Base-by-base conservation (phyloP, 495 filamentous ascomycete genomes). In the Penicillium parvum region DNA sequence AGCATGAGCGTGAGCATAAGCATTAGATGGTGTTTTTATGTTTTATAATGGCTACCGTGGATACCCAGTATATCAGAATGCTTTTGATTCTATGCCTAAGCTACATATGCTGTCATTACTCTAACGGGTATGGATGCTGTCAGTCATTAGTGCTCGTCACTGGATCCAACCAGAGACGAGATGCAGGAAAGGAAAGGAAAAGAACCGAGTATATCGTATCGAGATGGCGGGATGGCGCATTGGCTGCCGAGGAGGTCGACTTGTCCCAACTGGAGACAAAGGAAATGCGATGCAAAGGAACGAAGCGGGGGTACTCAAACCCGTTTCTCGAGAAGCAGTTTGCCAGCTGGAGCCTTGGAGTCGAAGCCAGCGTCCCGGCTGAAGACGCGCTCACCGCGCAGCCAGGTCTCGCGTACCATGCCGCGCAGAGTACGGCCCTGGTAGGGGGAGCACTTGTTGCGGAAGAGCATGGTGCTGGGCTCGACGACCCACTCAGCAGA, bases 381-480 rank as follows among this genome's bases (percentile, higher is more conserved):
- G 61, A 84, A 96, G 20, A 97, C 76, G 59, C 76, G 84, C 49
- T 68, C 65, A 1, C 92, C 92, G 23, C 91, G 72, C 30, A 98
- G 57, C 88, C 88, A 97, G 7, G 92, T 96, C 74, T 96, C 89
- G 38, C 70, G 76, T 10, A 96, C 91, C 48, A 86, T 77, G 0
- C 92, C 92, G 42, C 71, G 77, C 58, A 98, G 79, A 5, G 63
- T 77, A 52, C 81, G 83, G 17, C 89, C 88, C 65, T 96, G 86
- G 71, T 96, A 98, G 2, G 92, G 92, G 17, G 81, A 87, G 69
- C 88, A 87, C 64, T 95, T 94, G 62, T 98, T 97, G 53, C 90
- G 80, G 77, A 95, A 98, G 28, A 92, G 76, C 91, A 98, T 95
- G 21, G 71, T 71, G 55, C 64, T 70, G 9, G 61, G 60, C 54